Evolutionary conservation across 140 eudicot species (phyloP), one percentile per base, ranked within the genome.

Genomic region (Ambrosia hybrid): DNA sequence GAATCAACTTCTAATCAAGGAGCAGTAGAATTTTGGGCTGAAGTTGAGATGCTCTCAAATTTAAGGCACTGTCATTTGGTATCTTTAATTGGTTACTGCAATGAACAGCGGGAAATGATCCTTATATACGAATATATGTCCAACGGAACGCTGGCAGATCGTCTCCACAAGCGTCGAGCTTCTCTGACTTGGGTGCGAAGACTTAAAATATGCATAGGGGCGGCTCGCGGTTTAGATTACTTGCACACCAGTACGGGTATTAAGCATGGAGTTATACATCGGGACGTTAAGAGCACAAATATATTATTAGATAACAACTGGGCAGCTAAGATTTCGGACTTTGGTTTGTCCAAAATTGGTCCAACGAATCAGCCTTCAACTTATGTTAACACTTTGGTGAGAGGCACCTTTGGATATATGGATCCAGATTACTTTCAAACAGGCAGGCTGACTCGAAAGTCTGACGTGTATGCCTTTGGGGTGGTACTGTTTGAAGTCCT

Each of bases 391-490:
- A 71, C 82, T 26, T n/a, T 53, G 8, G 78, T 78, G 21, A 78
- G 48, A 9, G 63, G 63, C 12, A 57, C 63, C 2, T 17, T 57
- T 57, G 38, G 63, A 1, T 57, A 78, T 63, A 37, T 77, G 13
- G 81, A 77, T 77, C 81, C 81, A 16, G 76, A 58, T 33, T 76
- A 76, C 58, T 68, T 45, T 33, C 39, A 38, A 65, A 68, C 80
- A 3, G 53, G 57, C 17, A 26, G 70, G 59, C 64, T 76, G 30
- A 76, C 80, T 8, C 70, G 75, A 30, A 76, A 76, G 59, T 76
- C 80, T 10, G 80, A 76, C 36, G 83, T 78, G 59, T 78, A 72
- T 78, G 78, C 83, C 14, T 65, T 78, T 37, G 83, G 83, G 26
- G 78, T 78, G 36, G 73, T 78, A 13, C 3, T 78, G 61, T 55